phyloP scores from a whole-genome alignment of 192 early-diverging fungal species.

The Backusella tuberculispora region DNA sequence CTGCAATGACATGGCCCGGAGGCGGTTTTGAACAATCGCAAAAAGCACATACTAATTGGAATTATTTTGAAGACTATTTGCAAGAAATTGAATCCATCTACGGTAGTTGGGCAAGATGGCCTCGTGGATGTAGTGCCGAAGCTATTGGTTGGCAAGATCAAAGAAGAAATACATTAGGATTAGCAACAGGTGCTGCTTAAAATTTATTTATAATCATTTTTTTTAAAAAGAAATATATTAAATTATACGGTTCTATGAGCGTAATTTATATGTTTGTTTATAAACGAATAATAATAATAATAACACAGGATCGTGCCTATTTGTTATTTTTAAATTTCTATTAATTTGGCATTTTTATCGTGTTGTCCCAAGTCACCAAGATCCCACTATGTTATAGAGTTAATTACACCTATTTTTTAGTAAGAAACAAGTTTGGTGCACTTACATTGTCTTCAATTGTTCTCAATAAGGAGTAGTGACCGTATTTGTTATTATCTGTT shows the following conservation, averaged over 20 bases:
- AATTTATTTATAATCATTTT: neutral
- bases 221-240: neutral
- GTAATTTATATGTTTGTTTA: neutral
- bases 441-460: slow-evolving; percentile 47
- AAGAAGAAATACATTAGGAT: slow-evolving; percentile 45
- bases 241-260: too few species aligned
- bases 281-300: neutral
- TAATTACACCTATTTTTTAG: neutral
- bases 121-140: slow-evolving; percentile 50
- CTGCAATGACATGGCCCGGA: slow-evolving; percentile 51
- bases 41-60: slow-evolving; percentile 40
- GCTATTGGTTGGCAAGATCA: slow-evolving; percentile 48
- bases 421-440: neutral
- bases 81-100: slow-evolving; percentile 47
- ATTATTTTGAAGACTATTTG: slow-evolving; percentile 51
- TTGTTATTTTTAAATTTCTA: slow-evolving; percentile 12
- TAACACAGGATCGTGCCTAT: neutral
- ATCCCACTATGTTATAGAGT: slow-evolving; percentile 28
- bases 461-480: slow-evolving; percentile 51
- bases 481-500: slow-evolving; percentile 41
- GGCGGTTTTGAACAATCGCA: slow-evolving; percentile 47
- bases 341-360: slow-evolving; percentile 40
- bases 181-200: slow-evolving; percentile 31
- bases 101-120: slow-evolving; percentile 51
- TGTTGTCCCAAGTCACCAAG: slow-evolving; percentile 48